phyloP scores from a whole-genome alignment of 805 yeast species.

The Kuraishia cidri region DNA sequence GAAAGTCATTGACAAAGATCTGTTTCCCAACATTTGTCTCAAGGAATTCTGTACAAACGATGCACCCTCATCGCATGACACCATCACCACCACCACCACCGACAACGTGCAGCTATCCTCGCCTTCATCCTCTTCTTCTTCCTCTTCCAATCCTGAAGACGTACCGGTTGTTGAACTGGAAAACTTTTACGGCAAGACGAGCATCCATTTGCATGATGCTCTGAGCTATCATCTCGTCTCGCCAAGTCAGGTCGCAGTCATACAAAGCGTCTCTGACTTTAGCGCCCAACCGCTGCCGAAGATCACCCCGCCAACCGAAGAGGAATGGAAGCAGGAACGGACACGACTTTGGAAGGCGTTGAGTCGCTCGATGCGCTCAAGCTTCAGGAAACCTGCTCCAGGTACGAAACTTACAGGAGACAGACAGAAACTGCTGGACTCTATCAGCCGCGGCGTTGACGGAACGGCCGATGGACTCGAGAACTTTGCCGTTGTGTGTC shows the following conservation, averaged over 20 bases:
- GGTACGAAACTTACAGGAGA: slow-evolving; percentile 49
- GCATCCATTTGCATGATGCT: no score
- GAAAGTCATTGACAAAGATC: slow-evolving; percentile 26
- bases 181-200: no score
- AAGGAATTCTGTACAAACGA: no score
- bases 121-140: not conserved
- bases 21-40: slow-evolving; percentile 9
- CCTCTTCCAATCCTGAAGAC: slow-evolving; percentile 1
- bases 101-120: not conserved
- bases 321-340: slow-evolving; percentile 65
- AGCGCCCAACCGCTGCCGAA: not conserved
- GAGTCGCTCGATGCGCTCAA: slow-evolving; percentile 49
- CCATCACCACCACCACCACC: slow-evolving; percentile 1
- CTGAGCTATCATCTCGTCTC: slow-evolving; percentile 11
- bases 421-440: slow-evolving; percentile 50
- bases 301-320: slow-evolving; percentile 36
- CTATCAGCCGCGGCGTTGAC: slow-evolving; percentile 75
- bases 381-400: slow-evolving; percentile 70
- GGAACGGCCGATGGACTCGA: slow-evolving; percentile 58
- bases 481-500: slow-evolving; percentile 60
- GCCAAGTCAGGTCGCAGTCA: slow-evolving; percentile 9
- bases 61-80: not conserved
- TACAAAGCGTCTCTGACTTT: slow-evolving; percentile 3
- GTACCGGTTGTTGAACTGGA: slow-evolving; percentile 9
- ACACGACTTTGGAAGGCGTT: slow-evolving; percentile 53